phyloP scores from a whole-genome alignment of 495 filamentous ascomycete genomes.

The Penicillium alfredii region DNA sequence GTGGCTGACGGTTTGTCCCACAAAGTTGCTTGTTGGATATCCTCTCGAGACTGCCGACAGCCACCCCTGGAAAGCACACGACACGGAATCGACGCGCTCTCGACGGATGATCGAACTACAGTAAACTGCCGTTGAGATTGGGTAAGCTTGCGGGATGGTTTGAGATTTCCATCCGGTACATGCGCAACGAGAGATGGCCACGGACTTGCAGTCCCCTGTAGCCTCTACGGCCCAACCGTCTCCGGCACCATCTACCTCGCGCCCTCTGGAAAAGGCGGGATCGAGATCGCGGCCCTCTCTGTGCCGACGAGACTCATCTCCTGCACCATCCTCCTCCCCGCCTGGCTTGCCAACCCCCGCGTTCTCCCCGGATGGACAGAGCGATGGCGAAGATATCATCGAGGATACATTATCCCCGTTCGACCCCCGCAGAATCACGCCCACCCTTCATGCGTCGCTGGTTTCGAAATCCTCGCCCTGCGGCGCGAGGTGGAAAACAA shows the following conservation, averaged over 20 bases:
- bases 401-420: constrained; percentile 70
- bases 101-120: constrained; percentile 21
- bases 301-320: constrained; percentile 54
- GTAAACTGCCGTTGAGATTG: constrained; percentile 17
- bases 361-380: constrained; percentile 37
- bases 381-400: constrained; percentile 50
- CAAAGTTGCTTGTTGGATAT: constrained; percentile 9
- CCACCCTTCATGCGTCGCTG: constrained; percentile 88
- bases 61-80: neutral
- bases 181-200: constrained; percentile 22
- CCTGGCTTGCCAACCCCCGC: constrained; percentile 47
- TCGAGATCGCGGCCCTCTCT: constrained; percentile 45
- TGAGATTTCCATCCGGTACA: constrained; percentile 9
- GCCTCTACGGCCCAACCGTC: constrained; percentile 37
- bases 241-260: constrained; percentile 62
- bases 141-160: no score
- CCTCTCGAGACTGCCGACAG: neutral
- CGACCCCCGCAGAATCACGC: constrained; percentile 88
- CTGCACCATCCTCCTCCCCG: constrained; percentile 58
- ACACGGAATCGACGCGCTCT: no score
- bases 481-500: constrained; percentile 87
- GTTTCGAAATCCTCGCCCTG: constrained; percentile 85
- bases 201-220: constrained; percentile 18
- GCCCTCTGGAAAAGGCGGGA: constrained; percentile 47
- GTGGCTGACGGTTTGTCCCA: constrained; percentile 21